phyloP scores from a whole-genome alignment of 2,329 filamentous ascomycete genomes.

The Talaromyces sp. region DNA sequence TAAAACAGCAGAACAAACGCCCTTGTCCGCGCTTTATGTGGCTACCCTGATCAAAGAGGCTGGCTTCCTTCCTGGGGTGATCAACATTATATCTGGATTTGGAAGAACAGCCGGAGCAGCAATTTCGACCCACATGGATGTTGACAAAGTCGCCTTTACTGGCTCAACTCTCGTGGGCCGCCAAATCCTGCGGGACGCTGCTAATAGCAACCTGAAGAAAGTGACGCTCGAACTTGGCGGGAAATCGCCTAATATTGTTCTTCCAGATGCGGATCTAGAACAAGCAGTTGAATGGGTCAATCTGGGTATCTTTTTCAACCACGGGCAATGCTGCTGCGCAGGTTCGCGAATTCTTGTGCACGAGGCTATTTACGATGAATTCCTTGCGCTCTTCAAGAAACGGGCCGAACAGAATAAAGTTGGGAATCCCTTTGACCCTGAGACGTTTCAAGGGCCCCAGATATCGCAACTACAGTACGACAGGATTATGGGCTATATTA shows the following conservation, averaged over 20 bases:
- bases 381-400: slow-evolving; percentile 74
- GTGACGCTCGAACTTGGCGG: slow-evolving; percentile 65
- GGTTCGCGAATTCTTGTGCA: slow-evolving; percentile 78
- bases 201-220: slow-evolving; percentile 63
- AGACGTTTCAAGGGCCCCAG: slow-evolving; percentile 86
- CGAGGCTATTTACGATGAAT: slow-evolving; percentile 83
- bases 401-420: slow-evolving; percentile 71
- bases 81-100: slow-evolving; percentile 68
- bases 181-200: slow-evolving; percentile 59
- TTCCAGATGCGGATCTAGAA: slow-evolving; percentile 62
- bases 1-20: slow-evolving; percentile 66
- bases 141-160: slow-evolving; percentile 64
- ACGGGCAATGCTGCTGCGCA: slow-evolving; percentile 59
- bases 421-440: slow-evolving; percentile 73
- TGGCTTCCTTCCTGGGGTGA: slow-evolving; percentile 60
- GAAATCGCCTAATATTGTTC: slow-evolving; percentile 62
- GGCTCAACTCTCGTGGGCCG: slow-evolving; percentile 60
- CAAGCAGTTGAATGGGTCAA: slow-evolving; percentile 68
- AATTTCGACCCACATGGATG: slow-evolving; percentile 59
- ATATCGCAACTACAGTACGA: slow-evolving; percentile 83
- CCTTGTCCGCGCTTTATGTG: slow-evolving; percentile 62
- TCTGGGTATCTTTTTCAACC: slow-evolving; percentile 55
- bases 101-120: slow-evolving; percentile 73
- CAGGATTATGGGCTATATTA: slow-evolving; percentile 76
- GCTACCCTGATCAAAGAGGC: slow-evolving; percentile 56